These are phyloP conservation scores for Isoetes taiwanensis DNA, from an alignment of 75 land plant species.

Conservation along the genomic window DNA sequence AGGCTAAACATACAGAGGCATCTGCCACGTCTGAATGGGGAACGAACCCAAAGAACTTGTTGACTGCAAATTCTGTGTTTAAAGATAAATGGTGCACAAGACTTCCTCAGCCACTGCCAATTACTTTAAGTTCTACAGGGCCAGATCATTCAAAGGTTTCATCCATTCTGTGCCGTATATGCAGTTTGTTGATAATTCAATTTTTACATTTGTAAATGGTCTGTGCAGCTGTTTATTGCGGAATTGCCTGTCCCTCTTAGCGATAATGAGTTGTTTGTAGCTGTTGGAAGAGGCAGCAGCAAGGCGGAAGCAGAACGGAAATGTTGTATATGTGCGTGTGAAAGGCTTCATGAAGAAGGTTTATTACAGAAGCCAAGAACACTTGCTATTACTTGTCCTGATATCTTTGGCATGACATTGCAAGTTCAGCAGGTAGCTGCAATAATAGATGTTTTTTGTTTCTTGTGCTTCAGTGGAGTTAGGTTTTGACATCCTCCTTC, in stretches of 20 bases:
- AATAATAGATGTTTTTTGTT: too few species aligned
- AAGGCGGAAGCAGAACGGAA: constrained; percentile 26
- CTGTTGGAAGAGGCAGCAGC: constrained; percentile 21
- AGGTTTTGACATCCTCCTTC: too few species aligned
- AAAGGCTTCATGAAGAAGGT: constrained; percentile 18
- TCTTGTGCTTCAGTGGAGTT: too few species aligned
- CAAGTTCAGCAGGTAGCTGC: too few species aligned
- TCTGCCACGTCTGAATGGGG: constrained; percentile 12
- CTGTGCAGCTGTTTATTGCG: constrained; percentile 19
- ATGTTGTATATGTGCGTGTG: constrained; percentile 21
- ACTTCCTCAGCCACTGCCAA: constrained; percentile 16
- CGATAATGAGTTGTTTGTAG: constrained; percentile 11
- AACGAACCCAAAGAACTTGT: constrained; percentile 17
- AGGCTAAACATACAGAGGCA: constrained; percentile 10
- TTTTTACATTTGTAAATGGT: too few species aligned
- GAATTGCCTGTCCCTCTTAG: constrained; percentile 18
- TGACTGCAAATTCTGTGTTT: constrained; percentile 12
- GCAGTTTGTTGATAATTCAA: too few species aligned
- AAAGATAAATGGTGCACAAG: constrained; percentile 11
- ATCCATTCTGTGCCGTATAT: too few species aligned
- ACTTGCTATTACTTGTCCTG: too few species aligned
- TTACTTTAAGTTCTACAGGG: constrained; percentile 17
- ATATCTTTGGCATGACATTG: too few species aligned
- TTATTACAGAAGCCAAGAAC: constrained; percentile 17
- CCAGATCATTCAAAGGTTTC: constrained; percentile 23